Evolutionary conservation across 345 rosid species (phyloP).

Genomic region (Eucalyptus virginea): DNA sequence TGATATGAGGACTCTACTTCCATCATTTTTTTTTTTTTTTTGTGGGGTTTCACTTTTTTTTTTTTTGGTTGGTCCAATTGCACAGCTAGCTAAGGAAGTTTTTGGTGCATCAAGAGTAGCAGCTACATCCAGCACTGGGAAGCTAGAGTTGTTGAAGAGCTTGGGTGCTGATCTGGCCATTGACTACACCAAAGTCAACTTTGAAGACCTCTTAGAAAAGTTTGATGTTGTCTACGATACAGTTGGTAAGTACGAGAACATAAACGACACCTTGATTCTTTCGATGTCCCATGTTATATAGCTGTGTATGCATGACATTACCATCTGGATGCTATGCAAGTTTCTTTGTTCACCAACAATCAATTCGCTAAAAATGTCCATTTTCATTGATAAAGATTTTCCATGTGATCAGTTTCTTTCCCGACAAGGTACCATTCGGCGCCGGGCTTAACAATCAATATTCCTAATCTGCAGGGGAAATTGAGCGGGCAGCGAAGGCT

Average conservation of each 20-base stretch:
- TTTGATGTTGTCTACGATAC: conserved; percentile 76
- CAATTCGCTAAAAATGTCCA: not conserved
- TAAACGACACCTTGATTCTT: not conserved
- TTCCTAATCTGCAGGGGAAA: conserved; percentile 35
- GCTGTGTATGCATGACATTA: not conserved
- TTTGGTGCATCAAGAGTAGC: conserved; percentile 72
- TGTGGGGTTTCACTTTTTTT: not conserved
- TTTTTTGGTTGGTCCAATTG: not conserved
- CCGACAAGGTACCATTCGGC: not conserved
- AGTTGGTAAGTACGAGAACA: conserved; percentile 27
- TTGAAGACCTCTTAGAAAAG: conserved; percentile 68
- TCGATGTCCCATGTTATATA: not conserved
- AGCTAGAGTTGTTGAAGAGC: conserved; percentile 53
- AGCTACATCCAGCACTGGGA: conserved; percentile 72
- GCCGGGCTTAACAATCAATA: not conserved
- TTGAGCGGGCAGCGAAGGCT: conserved; percentile 67
- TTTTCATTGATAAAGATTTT: not conserved
- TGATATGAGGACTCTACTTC: not conserved
- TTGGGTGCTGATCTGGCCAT: conserved; percentile 78
- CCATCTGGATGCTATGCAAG: not conserved
- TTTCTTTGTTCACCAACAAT: not conserved
- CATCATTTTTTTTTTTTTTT: not conserved
- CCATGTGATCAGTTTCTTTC: not conserved
- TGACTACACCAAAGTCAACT: conserved; percentile 73
- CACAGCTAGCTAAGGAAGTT: conserved; percentile 67